Conservation (phyloP, 495 filamentous ascomycete genomes). For the Penicillium lagena region DNA sequence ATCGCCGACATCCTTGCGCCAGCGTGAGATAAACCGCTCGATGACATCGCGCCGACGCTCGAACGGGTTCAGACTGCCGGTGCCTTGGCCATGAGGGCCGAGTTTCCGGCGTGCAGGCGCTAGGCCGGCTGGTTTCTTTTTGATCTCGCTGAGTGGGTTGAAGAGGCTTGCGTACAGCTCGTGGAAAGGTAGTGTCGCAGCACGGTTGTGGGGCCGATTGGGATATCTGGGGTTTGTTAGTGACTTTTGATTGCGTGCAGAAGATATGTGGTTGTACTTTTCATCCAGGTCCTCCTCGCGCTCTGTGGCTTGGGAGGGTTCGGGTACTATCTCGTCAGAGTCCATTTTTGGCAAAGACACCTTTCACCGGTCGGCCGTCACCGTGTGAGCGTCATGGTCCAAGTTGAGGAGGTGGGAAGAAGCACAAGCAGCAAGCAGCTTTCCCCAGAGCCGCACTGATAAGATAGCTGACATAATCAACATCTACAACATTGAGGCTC, state of each 20-base stretch:
- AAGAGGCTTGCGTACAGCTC: constrained; percentile 73
- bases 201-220: constrained; percentile 74
- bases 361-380: too few relatives aligned
- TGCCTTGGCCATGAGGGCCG: constrained; percentile 47
- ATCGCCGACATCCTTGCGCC: constrained; percentile 79
- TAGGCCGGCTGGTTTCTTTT: constrained; percentile 61
- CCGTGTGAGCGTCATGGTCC: too few relatives aligned
- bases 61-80: constrained; percentile 60
- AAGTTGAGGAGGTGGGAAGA: too few relatives aligned
- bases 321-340: constrained; percentile 36
- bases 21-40: constrained; percentile 80
- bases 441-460: neutral
- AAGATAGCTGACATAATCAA: constrained; percentile 6
- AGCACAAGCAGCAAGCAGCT: too few relatives aligned
- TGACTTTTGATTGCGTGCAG: neutral
- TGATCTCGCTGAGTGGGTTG: constrained; percentile 78
- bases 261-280: constrained; percentile 40
- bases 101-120: constrained; percentile 38
- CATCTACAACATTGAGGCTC: neutral
- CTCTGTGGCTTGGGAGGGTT: constrained; percentile 23
- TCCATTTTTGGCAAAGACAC: constrained; percentile 30
- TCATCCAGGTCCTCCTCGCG: constrained; percentile 54
- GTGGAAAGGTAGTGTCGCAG: constrained; percentile 75
- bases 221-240: constrained; percentile 58
- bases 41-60: constrained; percentile 83